Evolutionary conservation across 768 basidiomycete species (phyloP).

Genomic region (Lentinula edodes): DNA sequence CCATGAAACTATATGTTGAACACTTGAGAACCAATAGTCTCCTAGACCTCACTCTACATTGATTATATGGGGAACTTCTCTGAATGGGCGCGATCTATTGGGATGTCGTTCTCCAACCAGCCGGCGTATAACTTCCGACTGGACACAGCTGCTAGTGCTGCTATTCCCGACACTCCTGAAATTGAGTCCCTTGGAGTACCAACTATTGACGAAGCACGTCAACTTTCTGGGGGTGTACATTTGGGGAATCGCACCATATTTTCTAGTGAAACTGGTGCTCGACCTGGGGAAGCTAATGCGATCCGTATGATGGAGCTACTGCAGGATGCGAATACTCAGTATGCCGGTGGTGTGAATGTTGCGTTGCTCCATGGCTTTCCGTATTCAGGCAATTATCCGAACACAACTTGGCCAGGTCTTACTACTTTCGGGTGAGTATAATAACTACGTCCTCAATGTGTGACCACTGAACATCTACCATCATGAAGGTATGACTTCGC

Average conservation of each 20-base stretch:
- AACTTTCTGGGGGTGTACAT: conserved; percentile 12
- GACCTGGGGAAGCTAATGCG: conserved; percentile 2
- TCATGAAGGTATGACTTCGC: not conserved
- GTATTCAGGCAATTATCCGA: conserved; percentile 12
- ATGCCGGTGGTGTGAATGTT: conserved; percentile 13
- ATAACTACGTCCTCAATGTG: not conserved
- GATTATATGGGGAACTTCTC: conserved; percentile 11
- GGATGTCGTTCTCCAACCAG: conserved; percentile 12
- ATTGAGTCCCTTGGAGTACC: conserved; percentile 12
- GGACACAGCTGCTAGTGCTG: conserved; percentile 12
- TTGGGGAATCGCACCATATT: conserved; percentile 11
- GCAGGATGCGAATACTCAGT: conserved; percentile 10
- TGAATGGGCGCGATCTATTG: conserved; percentile 8
- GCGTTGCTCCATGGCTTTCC: conserved; percentile 13
- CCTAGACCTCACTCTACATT: conserved; percentile 11
- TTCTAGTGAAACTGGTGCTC: conserved; percentile 10
- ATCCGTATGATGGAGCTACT: conserved; percentile 11
- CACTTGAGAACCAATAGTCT: not conserved
- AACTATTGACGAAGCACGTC: conserved; percentile 11
- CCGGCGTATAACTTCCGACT: conserved; percentile 13
- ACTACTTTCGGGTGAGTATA: conserved; percentile 4
- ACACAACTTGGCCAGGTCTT: conserved; percentile 11
- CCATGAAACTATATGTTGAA: not conserved
- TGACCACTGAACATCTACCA: not conserved
- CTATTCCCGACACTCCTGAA: conserved; percentile 12